A percentile compares a stretch with the other conserved stretches of the same genome.
phyloP scores from a whole-genome alignment of 2,329 filamentous ascomycete genomes.

The Trichothecium roseum region DNA sequence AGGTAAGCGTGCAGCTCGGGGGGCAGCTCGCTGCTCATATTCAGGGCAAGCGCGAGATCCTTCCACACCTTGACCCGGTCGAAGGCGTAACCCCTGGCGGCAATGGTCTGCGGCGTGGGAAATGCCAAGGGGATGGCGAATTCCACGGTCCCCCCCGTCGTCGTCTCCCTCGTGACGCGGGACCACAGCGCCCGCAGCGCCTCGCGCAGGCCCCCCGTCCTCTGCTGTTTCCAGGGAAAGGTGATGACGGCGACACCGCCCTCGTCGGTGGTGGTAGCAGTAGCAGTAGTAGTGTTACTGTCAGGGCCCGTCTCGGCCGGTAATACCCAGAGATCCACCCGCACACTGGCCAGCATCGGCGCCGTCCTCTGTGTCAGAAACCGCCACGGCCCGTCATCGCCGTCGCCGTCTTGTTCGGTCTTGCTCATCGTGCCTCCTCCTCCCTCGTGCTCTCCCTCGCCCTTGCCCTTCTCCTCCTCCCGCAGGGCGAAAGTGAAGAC shows the following conservation, averaged over 20 bases:
- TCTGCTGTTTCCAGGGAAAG: constrained; percentile 43
- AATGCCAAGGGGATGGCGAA: constrained; percentile 56
- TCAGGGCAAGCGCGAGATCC: constrained; percentile 42
- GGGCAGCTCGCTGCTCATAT: constrained; percentile 48
- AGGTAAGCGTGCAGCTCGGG: constrained; percentile 54
- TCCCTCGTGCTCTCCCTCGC: too few relatives aligned
- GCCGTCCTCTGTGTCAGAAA: constrained; percentile 62
- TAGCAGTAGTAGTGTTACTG: neutral
- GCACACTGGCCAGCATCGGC: constrained; percentile 60
- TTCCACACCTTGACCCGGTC: constrained; percentile 58
- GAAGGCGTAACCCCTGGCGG: constrained; percentile 45
- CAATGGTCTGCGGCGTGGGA: constrained; percentile 47
- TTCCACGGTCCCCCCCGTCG: constrained; percentile 27
- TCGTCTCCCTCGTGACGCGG: too few relatives aligned
- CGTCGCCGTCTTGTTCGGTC: constrained; percentile 26
- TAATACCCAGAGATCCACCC: constrained; percentile 56
- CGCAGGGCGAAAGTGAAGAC: constrained; percentile 72
- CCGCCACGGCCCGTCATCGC: constrained; percentile 47
- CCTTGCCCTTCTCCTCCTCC: constrained; percentile 24
- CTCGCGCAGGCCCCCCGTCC: constrained; percentile 10
- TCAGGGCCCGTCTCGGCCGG: constrained; percentile 41
- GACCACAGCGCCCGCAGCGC: too few relatives aligned
- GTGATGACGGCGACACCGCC: constrained; percentile 51
- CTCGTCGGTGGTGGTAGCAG: neutral
- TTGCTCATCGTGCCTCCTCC: too few relatives aligned